A percentile compares a stretch with the other conserved stretches of the same genome.
phyloP scores from a whole-genome alignment of 345 rosid species.

The Nephelium lappaceum region DNA sequence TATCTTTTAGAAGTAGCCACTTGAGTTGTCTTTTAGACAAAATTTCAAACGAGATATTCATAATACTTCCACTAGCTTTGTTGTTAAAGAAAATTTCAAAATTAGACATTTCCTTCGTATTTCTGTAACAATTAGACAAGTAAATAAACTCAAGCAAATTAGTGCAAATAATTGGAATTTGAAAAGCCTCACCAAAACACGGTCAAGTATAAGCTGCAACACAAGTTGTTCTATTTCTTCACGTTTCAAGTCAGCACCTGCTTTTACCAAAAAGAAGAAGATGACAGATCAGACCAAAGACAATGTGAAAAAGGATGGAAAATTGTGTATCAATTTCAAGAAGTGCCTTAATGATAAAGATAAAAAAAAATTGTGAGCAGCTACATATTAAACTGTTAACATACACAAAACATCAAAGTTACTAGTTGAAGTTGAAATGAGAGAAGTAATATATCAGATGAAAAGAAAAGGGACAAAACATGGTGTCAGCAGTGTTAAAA shows the following conservation, averaged over 20 bases:
- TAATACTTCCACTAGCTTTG: background rate
- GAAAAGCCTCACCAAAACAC: conserved; percentile 61
- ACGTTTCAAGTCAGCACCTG: conserved; percentile 70
- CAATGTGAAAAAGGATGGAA: background rate
- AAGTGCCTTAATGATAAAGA: background rate
- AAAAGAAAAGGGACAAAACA: too few species aligned
- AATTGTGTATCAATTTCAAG: background rate
- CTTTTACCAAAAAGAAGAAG: background rate
- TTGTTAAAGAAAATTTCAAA: conserved; percentile 8
- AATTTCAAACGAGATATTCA: background rate
- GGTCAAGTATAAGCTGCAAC: conserved; percentile 65
- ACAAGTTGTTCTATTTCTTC: conserved; percentile 81
- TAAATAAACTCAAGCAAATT: conserved; percentile 6
- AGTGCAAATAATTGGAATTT: conserved; percentile 6
- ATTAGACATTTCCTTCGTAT: background rate
- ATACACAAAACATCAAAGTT: background rate
- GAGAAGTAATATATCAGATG: too few species aligned
- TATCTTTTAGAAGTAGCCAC: background rate
- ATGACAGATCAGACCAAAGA: background rate
- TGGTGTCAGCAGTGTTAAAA: too few species aligned
- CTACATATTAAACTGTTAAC: background rate
- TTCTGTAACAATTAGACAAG: background rate
- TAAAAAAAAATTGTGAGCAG: background rate
- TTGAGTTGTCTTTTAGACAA: background rate
- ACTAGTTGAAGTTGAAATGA: background rate